Evolutionary conservation across 352 stramenopile species (phyloP).

Genomic region (Pythium aphanidermatum): DNA sequence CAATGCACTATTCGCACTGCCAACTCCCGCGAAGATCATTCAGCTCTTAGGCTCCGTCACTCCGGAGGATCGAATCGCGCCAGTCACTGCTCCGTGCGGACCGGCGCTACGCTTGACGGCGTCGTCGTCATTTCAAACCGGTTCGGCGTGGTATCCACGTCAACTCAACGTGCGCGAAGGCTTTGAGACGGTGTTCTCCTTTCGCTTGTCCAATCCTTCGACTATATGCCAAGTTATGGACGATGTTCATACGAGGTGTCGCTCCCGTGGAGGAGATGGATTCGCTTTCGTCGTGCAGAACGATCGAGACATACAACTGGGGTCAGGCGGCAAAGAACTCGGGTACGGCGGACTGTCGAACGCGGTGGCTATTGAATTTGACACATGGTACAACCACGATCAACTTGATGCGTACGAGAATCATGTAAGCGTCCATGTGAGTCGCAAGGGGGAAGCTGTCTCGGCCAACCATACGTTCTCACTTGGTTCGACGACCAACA

Average conservation of each 20-base stretch:
- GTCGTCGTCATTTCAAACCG: conserved; percentile 60
- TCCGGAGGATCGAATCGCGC: too few relatives aligned
- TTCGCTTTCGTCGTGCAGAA: conserved; percentile 87
- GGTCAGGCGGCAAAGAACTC: conserved; percentile 59
- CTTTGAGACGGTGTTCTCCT: conserved; percentile 87
- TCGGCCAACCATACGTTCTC: conserved; percentile 76
- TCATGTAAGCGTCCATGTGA: conserved; percentile 86
- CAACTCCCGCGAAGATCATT: conserved; percentile 42
- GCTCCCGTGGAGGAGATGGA: conserved; percentile 62
- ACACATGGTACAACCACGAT: conserved; percentile 91
- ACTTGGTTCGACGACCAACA: conserved; percentile 54
- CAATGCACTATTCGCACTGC: conserved; percentile 32
- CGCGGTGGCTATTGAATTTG: conserved; percentile 87
- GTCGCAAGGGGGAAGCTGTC: conserved; percentile 24
- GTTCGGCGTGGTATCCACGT: conserved; percentile 88
- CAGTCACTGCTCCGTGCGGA: conserved; percentile 48
- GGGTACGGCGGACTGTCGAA: conserved; percentile 88
- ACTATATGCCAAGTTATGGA: conserved; percentile 85
- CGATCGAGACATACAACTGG: conserved; percentile 53
- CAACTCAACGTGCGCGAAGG: conserved; percentile 87
- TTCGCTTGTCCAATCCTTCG: conserved; percentile 82
- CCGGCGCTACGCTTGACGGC: conserved; percentile 74
- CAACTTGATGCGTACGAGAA: conserved; percentile 88
- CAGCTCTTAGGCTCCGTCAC: conserved; percentile 3
- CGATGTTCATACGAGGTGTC: conserved; percentile 79